Evolutionary conservation across 306 rosid genomes (phyloP), one percentile per base, ranked within the genome.

Genomic region (Trifolium pratense): DNA sequence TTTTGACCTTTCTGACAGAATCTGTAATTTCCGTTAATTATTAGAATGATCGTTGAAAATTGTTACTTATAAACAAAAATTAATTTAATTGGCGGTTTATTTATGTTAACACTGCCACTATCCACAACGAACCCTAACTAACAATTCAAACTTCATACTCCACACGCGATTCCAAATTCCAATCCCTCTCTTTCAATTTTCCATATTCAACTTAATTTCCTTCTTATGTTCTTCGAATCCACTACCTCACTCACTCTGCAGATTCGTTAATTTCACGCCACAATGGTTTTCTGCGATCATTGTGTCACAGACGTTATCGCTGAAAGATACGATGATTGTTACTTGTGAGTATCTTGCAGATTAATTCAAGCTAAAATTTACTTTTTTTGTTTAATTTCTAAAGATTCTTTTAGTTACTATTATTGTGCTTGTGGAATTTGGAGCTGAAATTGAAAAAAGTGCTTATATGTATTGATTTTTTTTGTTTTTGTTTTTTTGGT

Each of bases 211-310:
- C 15, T 45, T 21, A 14, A 43, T 20, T 36, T 59, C 43, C 29
- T 73, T 15, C 10, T 2, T 10, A 21, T 14, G 26, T 26, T 40
- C 11, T 71, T 29, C 13, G 9, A 21, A n/a, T 20, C 43, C 57
- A 37, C 34, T 14, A 14, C 32, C 15, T 56, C 17, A 43, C 49
- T 39, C 26, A 40, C 15, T 26, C 45, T 40, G 16, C 37, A 55
- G 68, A 29, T 17, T 66, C 18, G 3, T 57, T 40, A 34, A 56
- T 14, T 53, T 66, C 31, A 14, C 18, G n/a, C 10, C 67, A 5
- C 51, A 66, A 76, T 76, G 80, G 74, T 66, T 32, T 76, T 3
- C 74, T 76, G 80, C 39, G 25, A 42, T 66, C 80, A 67, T 9
- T 76, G 80, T 57, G 36, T 25, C 51, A 66, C 56, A 66, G 9